phyloP scores from a whole-genome alignment of 257 asterid genomes.

The Scutellaria galericulata region DNA sequence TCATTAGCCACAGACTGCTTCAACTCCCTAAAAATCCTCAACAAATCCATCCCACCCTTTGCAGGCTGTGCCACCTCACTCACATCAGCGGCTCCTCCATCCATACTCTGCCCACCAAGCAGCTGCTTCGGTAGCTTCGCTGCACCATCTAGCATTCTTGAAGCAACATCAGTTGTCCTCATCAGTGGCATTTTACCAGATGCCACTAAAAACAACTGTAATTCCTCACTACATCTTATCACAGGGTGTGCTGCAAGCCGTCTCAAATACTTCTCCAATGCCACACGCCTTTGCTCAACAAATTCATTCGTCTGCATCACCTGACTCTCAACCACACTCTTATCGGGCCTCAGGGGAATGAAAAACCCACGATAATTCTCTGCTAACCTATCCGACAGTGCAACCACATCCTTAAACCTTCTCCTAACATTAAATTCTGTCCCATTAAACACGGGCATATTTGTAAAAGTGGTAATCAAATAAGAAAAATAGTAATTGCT shows the following conservation, averaged over 20 bases:
- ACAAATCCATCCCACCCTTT: constrained; percentile 78
- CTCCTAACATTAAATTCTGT: constrained; percentile 86
- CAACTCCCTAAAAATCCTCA: constrained; percentile 84
- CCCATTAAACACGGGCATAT: constrained; percentile 62
- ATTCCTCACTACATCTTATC: constrained; percentile 74
- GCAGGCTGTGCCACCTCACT: constrained; percentile 68
- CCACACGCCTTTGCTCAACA: constrained; percentile 83
- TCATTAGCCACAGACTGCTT: constrained; percentile 89
- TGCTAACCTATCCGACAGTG: constrained; percentile 72
- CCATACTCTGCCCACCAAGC: constrained; percentile 46
- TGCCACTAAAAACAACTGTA: constrained; percentile 64
- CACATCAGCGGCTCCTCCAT: constrained; percentile 44
- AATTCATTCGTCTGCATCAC: constrained; percentile 91
- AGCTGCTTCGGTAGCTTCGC: constrained; percentile 68
- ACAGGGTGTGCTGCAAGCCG: constrained; percentile 73
- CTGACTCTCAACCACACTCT: constrained; percentile 93
- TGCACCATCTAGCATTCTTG: constrained; percentile 71
- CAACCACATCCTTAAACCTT: constrained; percentile 86
- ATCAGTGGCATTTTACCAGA: constrained; percentile 56
- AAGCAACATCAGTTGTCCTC: constrained; percentile 63
- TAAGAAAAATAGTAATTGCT: constrained; percentile 62
- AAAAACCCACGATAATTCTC: constrained; percentile 79
- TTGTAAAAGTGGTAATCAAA: constrained; percentile 82
- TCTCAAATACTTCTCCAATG: constrained; percentile 85
- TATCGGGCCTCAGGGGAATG: constrained; percentile 90